phyloP scores from a whole-genome alignment of 257 asterid species.

The Parsonsia alboflavescens region DNA sequence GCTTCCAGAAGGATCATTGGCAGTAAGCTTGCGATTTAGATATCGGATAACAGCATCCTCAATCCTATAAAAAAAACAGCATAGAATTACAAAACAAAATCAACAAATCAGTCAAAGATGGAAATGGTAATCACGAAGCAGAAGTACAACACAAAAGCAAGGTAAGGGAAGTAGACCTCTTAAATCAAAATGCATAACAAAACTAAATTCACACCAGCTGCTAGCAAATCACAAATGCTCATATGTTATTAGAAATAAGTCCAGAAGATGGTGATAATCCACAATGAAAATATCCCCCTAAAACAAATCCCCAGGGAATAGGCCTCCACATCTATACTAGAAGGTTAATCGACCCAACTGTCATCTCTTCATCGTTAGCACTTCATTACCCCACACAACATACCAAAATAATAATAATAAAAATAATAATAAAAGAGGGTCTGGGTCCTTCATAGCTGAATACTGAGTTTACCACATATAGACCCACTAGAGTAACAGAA shows the following conservation, averaged over 20 bases:
- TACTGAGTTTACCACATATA: not conserved
- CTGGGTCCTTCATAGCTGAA: not conserved
- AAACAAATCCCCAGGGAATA: not conserved
- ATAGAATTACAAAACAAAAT: conserved; percentile 8
- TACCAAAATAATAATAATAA: no score
- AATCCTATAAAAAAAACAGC: conserved; percentile 32
- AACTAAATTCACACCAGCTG: not conserved
- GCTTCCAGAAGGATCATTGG: conserved; percentile 20
- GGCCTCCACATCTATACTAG: not conserved
- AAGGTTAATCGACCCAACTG: not conserved
- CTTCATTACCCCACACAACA: not conserved
- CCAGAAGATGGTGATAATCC: not conserved
- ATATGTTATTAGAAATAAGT: no score
- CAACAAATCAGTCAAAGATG: not conserved
- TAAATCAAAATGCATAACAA: not conserved
- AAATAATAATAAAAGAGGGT: no score
- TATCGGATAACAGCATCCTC: conserved; percentile 74
- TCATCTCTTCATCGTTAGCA: not conserved
- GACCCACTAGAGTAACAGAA: not conserved
- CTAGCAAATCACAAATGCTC: not conserved
- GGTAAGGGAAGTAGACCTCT: not conserved
- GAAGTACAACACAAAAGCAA: not conserved
- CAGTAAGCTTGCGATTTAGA: conserved; percentile 61
- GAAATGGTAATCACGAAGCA: not conserved
- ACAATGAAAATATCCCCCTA: not conserved